Conservation (phyloP, 306 rosid species). For the Boehmeria nivea region DNA sequence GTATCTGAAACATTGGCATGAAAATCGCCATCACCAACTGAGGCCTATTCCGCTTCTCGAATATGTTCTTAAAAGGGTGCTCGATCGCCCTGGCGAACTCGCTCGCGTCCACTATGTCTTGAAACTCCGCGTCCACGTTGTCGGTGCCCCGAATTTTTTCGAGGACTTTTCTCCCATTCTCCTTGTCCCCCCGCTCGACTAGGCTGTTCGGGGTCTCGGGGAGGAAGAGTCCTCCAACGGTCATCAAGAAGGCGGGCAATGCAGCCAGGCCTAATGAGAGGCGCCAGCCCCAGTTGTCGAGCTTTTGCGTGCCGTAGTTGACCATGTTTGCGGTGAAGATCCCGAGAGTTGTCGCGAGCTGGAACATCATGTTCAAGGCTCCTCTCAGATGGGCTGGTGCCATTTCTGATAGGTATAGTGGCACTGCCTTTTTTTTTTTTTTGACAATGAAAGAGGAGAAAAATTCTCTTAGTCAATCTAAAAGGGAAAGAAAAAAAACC, state of each 20-base stretch:
- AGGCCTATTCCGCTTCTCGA: slow-evolving; percentile 58
- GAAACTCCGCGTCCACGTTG: slow-evolving; percentile 71
- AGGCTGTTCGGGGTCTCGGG: slow-evolving; percentile 95
- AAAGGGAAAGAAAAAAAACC: too few species aligned
- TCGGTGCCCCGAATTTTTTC: slow-evolving; percentile 68
- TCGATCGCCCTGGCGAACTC: slow-evolving; percentile 53
- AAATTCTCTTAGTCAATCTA: neutral
- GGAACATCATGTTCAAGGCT: slow-evolving; percentile 91
- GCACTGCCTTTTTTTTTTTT: slow-evolving; percentile 62
- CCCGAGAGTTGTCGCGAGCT: slow-evolving; percentile 82
- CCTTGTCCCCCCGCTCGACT: slow-evolving; percentile 56
- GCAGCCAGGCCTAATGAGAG: slow-evolving; percentile 83
- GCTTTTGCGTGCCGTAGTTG: slow-evolving; percentile 75
- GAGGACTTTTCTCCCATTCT: slow-evolving; percentile 51
- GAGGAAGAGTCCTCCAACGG: slow-evolving; percentile 67
- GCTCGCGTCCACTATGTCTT: slow-evolving; percentile 82
- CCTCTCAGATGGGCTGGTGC: slow-evolving; percentile 94
- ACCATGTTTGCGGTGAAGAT: slow-evolving; percentile 88
- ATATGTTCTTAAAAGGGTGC: slow-evolving; percentile 72
- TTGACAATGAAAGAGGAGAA: slow-evolving; percentile 24
- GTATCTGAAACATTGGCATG: slow-evolving; percentile 84
- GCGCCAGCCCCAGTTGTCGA: slow-evolving; percentile 88
- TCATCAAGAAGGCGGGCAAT: slow-evolving; percentile 66
- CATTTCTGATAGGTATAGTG: slow-evolving; percentile 88
- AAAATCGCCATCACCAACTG: slow-evolving; percentile 78